These are phyloP conservation scores for Huntiella bhutanensis DNA, from an alignment of 2,329 filamentous ascomycete species.

Conservation along the genomic window DNA sequence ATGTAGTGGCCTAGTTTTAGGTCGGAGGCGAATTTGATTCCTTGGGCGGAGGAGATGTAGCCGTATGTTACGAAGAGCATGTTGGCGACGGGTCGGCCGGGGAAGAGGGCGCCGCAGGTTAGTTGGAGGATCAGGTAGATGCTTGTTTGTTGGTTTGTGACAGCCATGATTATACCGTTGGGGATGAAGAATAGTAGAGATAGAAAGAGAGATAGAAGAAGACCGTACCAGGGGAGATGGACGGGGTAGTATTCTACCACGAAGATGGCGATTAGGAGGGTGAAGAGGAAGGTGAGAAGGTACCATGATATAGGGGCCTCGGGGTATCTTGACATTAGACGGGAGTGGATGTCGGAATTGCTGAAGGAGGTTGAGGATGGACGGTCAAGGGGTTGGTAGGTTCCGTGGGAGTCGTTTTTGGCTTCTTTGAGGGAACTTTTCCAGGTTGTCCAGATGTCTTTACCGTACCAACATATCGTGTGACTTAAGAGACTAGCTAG, in stretches of 20 bases:
- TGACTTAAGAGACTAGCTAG: constrained; percentile 64
- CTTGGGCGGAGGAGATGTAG: constrained; percentile 75
- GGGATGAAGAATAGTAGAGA: constrained; percentile 72
- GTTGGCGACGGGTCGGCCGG: constrained; percentile 70
- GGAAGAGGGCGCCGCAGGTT: constrained; percentile 64
- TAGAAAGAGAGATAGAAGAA: constrained; percentile 59
- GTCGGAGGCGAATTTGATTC: constrained; percentile 74
- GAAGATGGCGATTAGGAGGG: constrained; percentile 65
- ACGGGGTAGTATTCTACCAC: constrained; percentile 72
- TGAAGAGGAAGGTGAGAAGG: constrained; percentile 51
- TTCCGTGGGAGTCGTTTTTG: constrained; percentile 26
- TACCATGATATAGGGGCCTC: constrained; percentile 76
- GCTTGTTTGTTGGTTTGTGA: constrained; percentile 75
- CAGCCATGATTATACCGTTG: constrained; percentile 82
- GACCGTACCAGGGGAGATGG: constrained; percentile 70
- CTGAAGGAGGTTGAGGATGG: constrained; percentile 13
- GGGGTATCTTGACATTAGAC: constrained; percentile 64
- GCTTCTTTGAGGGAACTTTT: constrained; percentile 48
- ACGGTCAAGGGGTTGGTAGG: constrained; percentile 33
- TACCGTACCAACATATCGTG: constrained; percentile 68
- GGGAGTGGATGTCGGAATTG: constrained; percentile 61
- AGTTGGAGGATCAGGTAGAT: constrained; percentile 77
- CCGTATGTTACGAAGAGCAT: constrained; percentile 90
- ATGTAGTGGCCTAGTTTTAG: constrained; percentile 78
- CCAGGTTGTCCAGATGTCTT: constrained; percentile 64